phyloP scores from a whole-genome alignment of 768 basidiomycete species.

The Boletus rubropictus region DNA sequence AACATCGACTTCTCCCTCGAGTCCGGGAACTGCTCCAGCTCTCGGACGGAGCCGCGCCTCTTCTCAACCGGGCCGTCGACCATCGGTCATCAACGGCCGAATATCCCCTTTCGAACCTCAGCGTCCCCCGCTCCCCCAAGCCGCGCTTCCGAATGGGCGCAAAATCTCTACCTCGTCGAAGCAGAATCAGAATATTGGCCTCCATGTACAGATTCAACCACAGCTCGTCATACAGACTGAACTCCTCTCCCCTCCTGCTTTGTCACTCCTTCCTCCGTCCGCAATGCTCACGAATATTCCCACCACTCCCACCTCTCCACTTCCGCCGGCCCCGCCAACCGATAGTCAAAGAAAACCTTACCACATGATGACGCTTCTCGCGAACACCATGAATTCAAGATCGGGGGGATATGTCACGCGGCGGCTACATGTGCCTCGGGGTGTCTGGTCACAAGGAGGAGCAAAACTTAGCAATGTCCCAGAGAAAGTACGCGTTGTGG shows the following conservation, averaged over 20 bases:
- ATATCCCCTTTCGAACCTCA: slow-evolving; percentile 47
- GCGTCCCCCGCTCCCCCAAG: slow-evolving; percentile 47
- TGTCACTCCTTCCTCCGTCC: slow-evolving; percentile 40
- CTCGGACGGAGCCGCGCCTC: slow-evolving; percentile 57
- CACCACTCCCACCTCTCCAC: slow-evolving; percentile 70
- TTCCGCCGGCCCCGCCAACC: slow-evolving; percentile 65
- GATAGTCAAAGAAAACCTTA: slow-evolving; percentile 82
- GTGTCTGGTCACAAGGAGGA: slow-evolving; percentile 89
- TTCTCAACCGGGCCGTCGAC: slow-evolving; percentile 73
- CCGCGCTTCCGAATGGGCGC: slow-evolving; percentile 40
- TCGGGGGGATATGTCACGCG: slow-evolving; percentile 88
- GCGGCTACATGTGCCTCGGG: slow-evolving; percentile 79
- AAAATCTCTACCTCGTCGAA: slow-evolving; percentile 62
- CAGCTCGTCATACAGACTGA: slow-evolving; percentile 49
- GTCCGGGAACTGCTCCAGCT: slow-evolving; percentile 31
- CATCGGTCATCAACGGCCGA: slow-evolving; percentile 49
- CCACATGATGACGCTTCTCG: slow-evolving; percentile 80
- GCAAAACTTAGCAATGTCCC: slow-evolving; percentile 76
- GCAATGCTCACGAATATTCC: slow-evolving; percentile 53
- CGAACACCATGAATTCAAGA: slow-evolving; percentile 69
- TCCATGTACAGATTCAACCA: slow-evolving; percentile 43
- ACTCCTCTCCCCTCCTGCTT: slow-evolving; percentile 35
- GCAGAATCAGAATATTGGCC: slow-evolving; percentile 41
- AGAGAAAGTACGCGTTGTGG: slow-evolving; percentile 83
- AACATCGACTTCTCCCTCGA: slow-evolving; percentile 36